Evolutionary conservation across 768 basidiomycete species (phyloP), one percentile per base, ranked within the genome.

Genomic region (Cystobasidiopsis lactophilus): DNA sequence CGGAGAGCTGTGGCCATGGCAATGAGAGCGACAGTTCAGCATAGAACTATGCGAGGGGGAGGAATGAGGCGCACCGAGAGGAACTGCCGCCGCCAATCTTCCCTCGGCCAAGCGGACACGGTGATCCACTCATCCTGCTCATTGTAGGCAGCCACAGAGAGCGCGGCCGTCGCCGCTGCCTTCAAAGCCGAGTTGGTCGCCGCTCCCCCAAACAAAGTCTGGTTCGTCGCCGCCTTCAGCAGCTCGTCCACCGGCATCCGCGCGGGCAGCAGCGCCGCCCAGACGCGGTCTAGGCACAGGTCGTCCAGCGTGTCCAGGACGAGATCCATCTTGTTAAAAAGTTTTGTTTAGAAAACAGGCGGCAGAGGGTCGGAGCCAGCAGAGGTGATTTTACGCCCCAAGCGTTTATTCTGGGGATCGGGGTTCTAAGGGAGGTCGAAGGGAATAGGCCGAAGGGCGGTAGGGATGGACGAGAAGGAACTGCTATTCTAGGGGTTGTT

Each of bases 281-380:
- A 95, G n/a, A 78, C 65, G 44, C 68, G 69, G 75, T 95, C 89
- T 59, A 93, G 71, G 44, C 82, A 26, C 63, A 72, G 73, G 30
- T 79, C 73, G 69, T 95, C 86, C 39, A 72, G 72, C 57, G 79
- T 43, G 57, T 71, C 54, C 46, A 95, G 76, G n/a, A 88, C 69
- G 65, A 83, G 65, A 70, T 95, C 89, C 89, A 95, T 95, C 38
- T 48, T 52, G 7, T 16, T 35, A n/a, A n/a, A n/a, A n/a, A n/a
- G n/a, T n/a, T n/a, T n/a, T n/a, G n/a, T n/a, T n/a, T n/a, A n/a
- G n/a, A n/a, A n/a, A n/a, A n/a, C n/a, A n/a, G n/a, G n/a, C n/a
- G n/a, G n/a, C n/a, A n/a, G n/a, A n/a, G n/a, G n/a, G n/a, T n/a
- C n/a, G n/a, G n/a, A n/a, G n/a, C n/a, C n/a, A n/a, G n/a, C n/a